A percentile compares a stretch with the other conserved stretches of the same genome.
These are phyloP conservation scores for Neurospora terricola DNA, from an alignment of 495 filamentous ascomycete species.

Conservation along the genomic window DNA sequence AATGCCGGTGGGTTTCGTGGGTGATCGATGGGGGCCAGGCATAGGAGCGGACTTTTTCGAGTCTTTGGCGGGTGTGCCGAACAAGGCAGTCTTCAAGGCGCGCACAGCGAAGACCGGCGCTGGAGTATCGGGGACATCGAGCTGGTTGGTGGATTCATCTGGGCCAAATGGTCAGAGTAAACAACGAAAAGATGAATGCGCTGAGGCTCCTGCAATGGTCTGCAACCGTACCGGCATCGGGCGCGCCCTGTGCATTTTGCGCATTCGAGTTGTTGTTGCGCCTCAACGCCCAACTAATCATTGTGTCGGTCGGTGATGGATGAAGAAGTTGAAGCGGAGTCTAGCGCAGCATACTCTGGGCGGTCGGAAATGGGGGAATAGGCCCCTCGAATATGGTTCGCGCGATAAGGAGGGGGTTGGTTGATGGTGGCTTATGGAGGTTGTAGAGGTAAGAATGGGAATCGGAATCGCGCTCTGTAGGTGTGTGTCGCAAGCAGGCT, in stretches of 20 bases:
- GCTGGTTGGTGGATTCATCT: constrained; percentile 34
- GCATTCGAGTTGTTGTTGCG: constrained; percentile 13
- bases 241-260: constrained; percentile 22
- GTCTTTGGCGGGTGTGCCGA: constrained; percentile 62
- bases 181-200: neutral
- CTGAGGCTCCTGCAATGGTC: neutral
- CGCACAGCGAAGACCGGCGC: constrained; percentile 89
- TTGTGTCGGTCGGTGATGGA: constrained; percentile 15
- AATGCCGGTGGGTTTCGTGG: constrained; percentile 48
- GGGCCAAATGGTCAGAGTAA: neutral
- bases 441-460: neutral
- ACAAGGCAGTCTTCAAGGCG: constrained; percentile 83
- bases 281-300: constrained; percentile 50
- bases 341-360: neutral
- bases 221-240: constrained; percentile 3
- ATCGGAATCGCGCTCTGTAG: neutral
- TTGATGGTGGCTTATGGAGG: neutral
- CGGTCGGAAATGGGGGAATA: neutral
- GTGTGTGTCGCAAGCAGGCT: neutral
- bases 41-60: neutral
- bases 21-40: constrained; percentile 20
- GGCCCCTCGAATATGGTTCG: neutral
- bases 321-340: neutral
- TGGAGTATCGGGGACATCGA: constrained; percentile 79
- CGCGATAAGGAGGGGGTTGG: neutral